Conservation (phyloP, 192 early-diverging fungal genomes). For the Pilaira anomala region DNA sequence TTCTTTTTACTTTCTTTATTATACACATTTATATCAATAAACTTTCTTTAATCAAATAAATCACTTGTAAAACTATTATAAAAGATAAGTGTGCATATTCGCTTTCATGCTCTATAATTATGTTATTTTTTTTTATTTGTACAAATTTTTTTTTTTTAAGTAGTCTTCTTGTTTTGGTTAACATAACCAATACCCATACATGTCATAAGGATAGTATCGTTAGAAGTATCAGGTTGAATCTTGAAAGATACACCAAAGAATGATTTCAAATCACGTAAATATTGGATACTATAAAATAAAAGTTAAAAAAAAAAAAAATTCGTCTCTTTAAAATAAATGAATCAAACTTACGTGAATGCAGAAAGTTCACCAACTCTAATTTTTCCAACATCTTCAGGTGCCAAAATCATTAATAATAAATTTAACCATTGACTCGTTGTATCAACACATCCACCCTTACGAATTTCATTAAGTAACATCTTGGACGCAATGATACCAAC, state of each 20-base stretch:
- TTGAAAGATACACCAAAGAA: constrained; percentile 94
- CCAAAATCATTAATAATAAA: constrained; percentile 81
- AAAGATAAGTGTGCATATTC: too few species aligned
- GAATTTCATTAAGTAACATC: constrained; percentile 81
- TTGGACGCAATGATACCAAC: constrained; percentile 75
- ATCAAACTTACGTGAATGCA: constrained; percentile 74
- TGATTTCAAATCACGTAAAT: constrained; percentile 81
- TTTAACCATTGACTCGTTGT: constrained; percentile 84
- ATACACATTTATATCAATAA: too few species aligned
- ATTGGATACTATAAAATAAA: constrained; percentile 70
- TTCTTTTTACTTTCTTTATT: too few species aligned
- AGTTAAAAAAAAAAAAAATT: constrained; percentile 1
- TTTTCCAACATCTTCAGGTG: constrained; percentile 92
- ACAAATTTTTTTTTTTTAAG: constrained; percentile 37
- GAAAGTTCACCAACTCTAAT: constrained; percentile 81
- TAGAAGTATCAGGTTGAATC: constrained; percentile 59
- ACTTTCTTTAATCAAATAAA: too few species aligned
- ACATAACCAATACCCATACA: constrained; percentile 87
- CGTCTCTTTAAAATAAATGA: not conserved
- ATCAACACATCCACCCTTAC: constrained; percentile 88
- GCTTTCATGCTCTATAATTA: too few species aligned
- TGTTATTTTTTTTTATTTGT: too few species aligned
- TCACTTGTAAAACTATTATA: too few species aligned
- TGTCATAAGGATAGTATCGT: constrained; percentile 64
- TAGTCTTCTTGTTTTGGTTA: constrained; percentile 88